Evolutionary conservation across 768 basidiomycete genomes (phyloP).

Genomic region (Lyophyllum atratum): DNA sequence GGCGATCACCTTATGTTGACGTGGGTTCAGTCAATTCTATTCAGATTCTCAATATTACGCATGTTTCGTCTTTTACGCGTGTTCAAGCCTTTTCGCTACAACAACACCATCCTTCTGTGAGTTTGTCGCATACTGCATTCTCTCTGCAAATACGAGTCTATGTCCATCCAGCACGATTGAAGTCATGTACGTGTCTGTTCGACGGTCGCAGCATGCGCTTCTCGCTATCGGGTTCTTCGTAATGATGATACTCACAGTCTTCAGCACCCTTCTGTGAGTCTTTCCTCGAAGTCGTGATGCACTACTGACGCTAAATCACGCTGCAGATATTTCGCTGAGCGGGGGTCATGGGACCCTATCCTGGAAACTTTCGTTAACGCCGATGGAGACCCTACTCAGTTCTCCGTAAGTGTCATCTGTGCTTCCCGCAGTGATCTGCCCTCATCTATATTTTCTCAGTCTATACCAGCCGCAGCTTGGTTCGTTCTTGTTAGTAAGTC

Average conservation of each 20-base stretch:
- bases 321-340: conserved; percentile 83
- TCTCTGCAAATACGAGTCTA: not conserved
- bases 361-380: conserved; percentile 81
- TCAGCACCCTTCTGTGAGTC: conserved; percentile 79
- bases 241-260: conserved; percentile 82
- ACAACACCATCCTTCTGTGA: conserved; percentile 78
- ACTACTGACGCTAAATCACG: not conserved
- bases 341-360: conserved; percentile 85
- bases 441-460: conserved; percentile 21
- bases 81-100: conserved; percentile 87
- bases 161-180: conserved; percentile 66
- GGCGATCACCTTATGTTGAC: not conserved
- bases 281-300: not conserved
- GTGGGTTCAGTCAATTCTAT: conserved; percentile 66
- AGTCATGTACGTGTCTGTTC: conserved; percentile 90
- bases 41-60: conserved; percentile 88
- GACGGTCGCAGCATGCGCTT: conserved; percentile 83
- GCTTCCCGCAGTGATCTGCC: not conserved
- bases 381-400: conserved; percentile 82
- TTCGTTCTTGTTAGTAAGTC: conserved; percentile 80
- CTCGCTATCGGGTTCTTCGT: conserved; percentile 90
- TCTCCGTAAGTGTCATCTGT: conserved; percentile 50
- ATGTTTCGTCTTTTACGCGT: conserved; percentile 89
- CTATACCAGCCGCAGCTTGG: conserved; percentile 57
- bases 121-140: conserved; percentile 25